Evolutionary conservation across 2,329 filamentous ascomycete species (phyloP), one percentile per base, ranked within the genome.

Genomic region (Xenoacremonium recifei): DNA sequence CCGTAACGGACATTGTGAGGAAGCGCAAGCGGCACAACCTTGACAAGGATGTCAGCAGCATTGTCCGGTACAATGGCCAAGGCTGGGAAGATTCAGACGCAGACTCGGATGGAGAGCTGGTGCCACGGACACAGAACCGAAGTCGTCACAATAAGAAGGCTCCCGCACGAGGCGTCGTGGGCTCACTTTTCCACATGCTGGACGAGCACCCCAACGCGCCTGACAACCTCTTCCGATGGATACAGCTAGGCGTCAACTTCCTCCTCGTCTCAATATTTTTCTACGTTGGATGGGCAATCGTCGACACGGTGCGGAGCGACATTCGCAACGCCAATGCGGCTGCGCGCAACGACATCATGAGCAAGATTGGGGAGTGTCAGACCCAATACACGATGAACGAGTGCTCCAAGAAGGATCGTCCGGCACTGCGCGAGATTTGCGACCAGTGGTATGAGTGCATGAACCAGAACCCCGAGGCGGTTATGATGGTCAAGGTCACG

Each of bases 401-500:
- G 27, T 99, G 93, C 63, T 78, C 76, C 1, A 65, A 68, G 41
- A 74, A 77, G 3, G 77, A 77, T 15, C 77, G 85, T 12, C 92
- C 91, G 0, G 89, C 87, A 0, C 72, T 97, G 54, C 79, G 85
- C 47, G 68, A 68, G 0, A 70, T 85, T 4, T 99, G 93, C 63
- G 78, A 82, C 23, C 79, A 84, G 48, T 97, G 92, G 92, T 82
- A 85, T 50, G 73, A 80, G 21, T 97, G 93, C 67, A 96, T 96
- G 89, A 82, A 84, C 51, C 81, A 85, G 51, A 88, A 96, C 58
- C 84, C 90, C 1, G 76, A 83, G 33, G 81, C 82, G 42, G 82
- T 96, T 42, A 90, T 88, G 52, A 77, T 85, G 27, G 85, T 92
- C 31, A 85, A 84, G 57, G 82, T 96, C 29, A 89, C 86, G 15